A percentile compares a stretch with the other conserved stretches of the same genome.
Conservation (phyloP, 1,284 basidiomycete genomes). For the Cutaneotrichosporon sp. region DNA sequence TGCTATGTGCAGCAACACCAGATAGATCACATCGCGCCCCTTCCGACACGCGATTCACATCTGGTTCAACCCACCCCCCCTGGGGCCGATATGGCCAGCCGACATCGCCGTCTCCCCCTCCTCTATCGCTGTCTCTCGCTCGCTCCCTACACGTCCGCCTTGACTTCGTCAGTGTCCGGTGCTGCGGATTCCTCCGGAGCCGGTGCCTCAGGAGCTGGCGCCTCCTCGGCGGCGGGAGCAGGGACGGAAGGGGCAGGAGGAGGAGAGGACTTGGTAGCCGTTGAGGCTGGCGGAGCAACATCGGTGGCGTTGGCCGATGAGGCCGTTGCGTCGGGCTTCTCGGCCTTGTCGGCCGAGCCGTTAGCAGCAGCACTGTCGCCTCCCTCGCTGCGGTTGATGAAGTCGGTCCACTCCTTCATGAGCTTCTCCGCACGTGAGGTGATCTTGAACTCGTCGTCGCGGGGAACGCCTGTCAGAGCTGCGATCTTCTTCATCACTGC, state of each 20-base stretch:
- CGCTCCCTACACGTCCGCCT: constrained; percentile 6
- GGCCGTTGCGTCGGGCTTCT: constrained; percentile 18
- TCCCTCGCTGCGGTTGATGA: constrained; percentile 3
- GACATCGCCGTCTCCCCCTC: background rate
- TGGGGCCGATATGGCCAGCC: no score
- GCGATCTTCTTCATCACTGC: constrained; percentile 92
- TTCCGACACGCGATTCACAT: background rate
- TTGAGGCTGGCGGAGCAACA: constrained; percentile 4
- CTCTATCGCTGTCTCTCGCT: background rate
- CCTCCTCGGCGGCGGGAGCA: constrained; percentile 16
- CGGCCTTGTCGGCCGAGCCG: constrained; percentile 9
- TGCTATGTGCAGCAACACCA: no score
- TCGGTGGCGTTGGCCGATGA: background rate
- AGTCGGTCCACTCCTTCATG: constrained; percentile 31
- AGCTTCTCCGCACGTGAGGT: constrained; percentile 59
- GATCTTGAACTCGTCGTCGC: constrained; percentile 82
- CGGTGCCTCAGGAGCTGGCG: constrained; percentile 3
- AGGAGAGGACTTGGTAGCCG: no score
- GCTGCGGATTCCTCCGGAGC: background rate
- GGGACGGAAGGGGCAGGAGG: constrained; percentile 8
- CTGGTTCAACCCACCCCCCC: no score
- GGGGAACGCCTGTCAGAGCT: constrained; percentile 64
- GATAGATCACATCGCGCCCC: no score
- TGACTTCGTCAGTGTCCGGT: constrained; percentile 9
- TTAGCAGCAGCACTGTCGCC: constrained; percentile 7